These are phyloP conservation scores for Fusarium virguliforme DNA, from an alignment of 2,329 filamentous ascomycete genomes.

Conservation along the genomic window DNA sequence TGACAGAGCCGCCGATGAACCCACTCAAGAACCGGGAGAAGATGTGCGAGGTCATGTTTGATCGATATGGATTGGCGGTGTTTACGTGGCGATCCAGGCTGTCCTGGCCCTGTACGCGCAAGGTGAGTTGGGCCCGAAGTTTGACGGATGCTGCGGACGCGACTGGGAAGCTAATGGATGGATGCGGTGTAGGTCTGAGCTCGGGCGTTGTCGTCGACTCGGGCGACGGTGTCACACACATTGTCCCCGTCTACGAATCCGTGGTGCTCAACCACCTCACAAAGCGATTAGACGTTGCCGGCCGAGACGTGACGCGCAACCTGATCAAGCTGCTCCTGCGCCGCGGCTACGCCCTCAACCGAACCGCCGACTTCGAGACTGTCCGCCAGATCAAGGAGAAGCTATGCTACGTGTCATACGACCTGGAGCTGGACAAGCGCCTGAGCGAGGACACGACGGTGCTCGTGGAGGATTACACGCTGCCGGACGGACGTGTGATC, in stretches of 20 bases:
- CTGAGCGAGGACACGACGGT: conserved; percentile 98
- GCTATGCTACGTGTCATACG: conserved; percentile 99
- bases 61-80: conserved; percentile 96
- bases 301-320: conserved; percentile 98
- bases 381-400: conserved; percentile 99
- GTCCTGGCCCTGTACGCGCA: conserved; percentile 97
- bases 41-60: conserved; percentile 99
- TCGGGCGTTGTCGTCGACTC: conserved; percentile 99
- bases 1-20: conserved; percentile 98
- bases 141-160: not conserved
- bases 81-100: conserved; percentile 98
- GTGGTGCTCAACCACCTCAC: conserved; percentile 98
- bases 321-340: conserved; percentile 94
- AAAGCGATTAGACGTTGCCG: conserved; percentile 92
- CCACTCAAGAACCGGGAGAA: conserved; percentile 96
- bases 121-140: conserved; percentile 68
- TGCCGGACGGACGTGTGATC: conserved; percentile 96
- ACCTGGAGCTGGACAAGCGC: conserved; percentile 94
- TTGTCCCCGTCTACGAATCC: conserved; percentile 98
- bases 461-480: conserved; percentile 95
- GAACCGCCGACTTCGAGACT: conserved; percentile 98
- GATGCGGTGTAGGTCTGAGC: conserved; percentile 75
- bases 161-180: conserved; percentile 16
- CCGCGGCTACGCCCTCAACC: conserved; percentile 95
- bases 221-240: conserved; percentile 97